Base-by-base conservation (phyloP, 2,329 filamentous ascomycete species). In the Calonectria pauciramosa region DNA sequence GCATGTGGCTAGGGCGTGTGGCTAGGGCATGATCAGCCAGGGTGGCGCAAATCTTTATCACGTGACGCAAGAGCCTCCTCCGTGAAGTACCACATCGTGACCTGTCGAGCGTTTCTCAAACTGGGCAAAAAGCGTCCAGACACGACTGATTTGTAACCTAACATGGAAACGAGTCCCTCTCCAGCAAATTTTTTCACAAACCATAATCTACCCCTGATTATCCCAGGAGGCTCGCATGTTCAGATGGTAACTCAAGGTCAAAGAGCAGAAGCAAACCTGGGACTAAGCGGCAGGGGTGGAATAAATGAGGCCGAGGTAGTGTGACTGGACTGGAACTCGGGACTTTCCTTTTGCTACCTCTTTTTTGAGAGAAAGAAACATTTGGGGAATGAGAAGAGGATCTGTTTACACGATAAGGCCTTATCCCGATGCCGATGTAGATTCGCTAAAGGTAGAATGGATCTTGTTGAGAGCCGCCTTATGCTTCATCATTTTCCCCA, bases 241-340 rank as follows among this genome's bases (percentile, higher is more conserved):
- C 32, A 32, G 34, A 54, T 67, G 47, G 32, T 23, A 28, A 36
- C 23, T 64, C 41, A 41, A 47, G 41, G 60, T 71, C 34, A 28
- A 54, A 54, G 38, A 67, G 32, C 51, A 73, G 67, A 73, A 67
- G 71, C 51, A 70, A 71, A 70, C 23, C 51, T 70, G 26, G 51
- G n/a, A 67, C 49, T 68, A 67, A 51, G 36, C 23, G 30, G 41
- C 70, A 67, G 51, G 63, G 63, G 32, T 72, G 4, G 20, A 20
- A 30, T 20, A 68, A 63, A 68, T 52, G 32, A 56, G 30, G 34
- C 41, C 36, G 54, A 38, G 32, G 36, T 59, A 70, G 44, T 32
- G 32, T 51, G 51, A 30, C 23, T 34, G 30, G 28, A 8, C 38
- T 36, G 16, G 56, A 63, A 63, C 38, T 28, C 14, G 5, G 23